Evolutionary conservation across 495 filamentous ascomycete genomes (phyloP).

Genomic region (Penicillium mononematosum): DNA sequence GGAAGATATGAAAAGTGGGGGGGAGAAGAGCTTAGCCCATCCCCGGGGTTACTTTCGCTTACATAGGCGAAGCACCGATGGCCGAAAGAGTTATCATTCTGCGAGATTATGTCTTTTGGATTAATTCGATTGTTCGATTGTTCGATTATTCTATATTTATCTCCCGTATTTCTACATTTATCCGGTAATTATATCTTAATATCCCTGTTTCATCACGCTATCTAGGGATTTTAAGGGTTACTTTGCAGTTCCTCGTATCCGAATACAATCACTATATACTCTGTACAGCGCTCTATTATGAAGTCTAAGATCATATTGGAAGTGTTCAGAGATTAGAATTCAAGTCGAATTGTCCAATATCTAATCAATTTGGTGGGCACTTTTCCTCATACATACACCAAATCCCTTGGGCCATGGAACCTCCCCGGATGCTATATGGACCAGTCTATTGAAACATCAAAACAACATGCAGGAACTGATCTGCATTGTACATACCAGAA

Average conservation of each 20-base stretch:
- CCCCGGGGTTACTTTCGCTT: constrained; percentile 1
- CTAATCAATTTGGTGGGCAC: not conserved
- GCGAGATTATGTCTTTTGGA: not conserved
- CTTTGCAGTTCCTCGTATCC: not conserved
- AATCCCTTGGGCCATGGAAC: not conserved
- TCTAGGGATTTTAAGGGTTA: not conserved
- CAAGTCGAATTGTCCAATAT: not conserved
- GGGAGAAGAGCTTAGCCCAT: constrained; percentile 7
- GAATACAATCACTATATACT: not conserved
- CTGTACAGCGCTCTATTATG: not conserved
- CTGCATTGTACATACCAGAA: not conserved
- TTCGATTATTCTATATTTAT: too few relatives aligned
- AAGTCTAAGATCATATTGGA: not conserved
- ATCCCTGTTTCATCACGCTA: not conserved
- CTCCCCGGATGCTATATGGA: not conserved
- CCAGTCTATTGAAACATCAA: not conserved
- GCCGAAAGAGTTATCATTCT: not conserved
- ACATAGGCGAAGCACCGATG: constrained; percentile 3
- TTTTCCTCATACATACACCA: not conserved
- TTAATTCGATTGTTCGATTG: not conserved
- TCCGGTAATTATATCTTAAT: not conserved
- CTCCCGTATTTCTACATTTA: too few relatives aligned
- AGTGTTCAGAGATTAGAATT: not conserved
- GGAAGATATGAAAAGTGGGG: constrained; percentile 1
- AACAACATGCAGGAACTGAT: not conserved